Evolutionary conservation across 2,329 filamentous ascomycete species (phyloP).

Genomic region (Mycosphaerelloides madeirae): DNA sequence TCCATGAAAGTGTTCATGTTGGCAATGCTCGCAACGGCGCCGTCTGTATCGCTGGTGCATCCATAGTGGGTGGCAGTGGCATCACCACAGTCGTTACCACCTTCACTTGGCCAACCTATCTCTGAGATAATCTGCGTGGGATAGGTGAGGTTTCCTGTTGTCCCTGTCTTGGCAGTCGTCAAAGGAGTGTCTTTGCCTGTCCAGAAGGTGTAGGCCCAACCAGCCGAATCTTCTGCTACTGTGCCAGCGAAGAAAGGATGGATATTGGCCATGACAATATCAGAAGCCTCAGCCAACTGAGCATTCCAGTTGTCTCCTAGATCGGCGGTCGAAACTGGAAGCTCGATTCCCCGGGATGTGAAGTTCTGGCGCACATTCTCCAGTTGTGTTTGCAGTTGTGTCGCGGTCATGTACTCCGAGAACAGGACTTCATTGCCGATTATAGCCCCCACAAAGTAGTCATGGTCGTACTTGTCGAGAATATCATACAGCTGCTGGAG

Average conservation of each 20-base stretch:
- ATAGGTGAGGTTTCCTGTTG: constrained; percentile 28
- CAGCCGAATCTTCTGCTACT: constrained; percentile 60
- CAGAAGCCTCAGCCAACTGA: constrained; percentile 63
- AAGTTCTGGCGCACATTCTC: constrained; percentile 67
- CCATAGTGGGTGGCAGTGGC: constrained; percentile 27
- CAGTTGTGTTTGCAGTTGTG: constrained; percentile 61
- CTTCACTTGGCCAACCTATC: constrained; percentile 82
- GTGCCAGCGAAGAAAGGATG: constrained; percentile 93
- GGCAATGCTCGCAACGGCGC: constrained; percentile 70
- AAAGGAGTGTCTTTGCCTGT: constrained; percentile 60
- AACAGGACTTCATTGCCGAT: constrained; percentile 61
- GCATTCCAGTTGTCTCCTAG: constrained; percentile 81
- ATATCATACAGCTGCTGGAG: constrained; percentile 79
- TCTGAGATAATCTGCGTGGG: constrained; percentile 65
- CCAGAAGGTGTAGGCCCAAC: constrained; percentile 85
- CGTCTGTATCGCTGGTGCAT: constrained; percentile 55
- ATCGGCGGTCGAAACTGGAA: constrained; percentile 83
- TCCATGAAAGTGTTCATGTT: constrained; percentile 84
- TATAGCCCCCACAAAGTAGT: constrained; percentile 57
- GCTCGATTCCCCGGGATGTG: constrained; percentile 57
- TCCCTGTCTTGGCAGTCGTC: constrained; percentile 46
- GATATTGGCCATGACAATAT: constrained; percentile 93
- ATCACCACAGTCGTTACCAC: constrained; percentile 71
- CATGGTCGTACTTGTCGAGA: constrained; percentile 58
- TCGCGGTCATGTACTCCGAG: constrained; percentile 61